phyloP scores from a whole-genome alignment of 2,329 filamentous ascomycete genomes.

The Arthrobotrys musiformis region DNA sequence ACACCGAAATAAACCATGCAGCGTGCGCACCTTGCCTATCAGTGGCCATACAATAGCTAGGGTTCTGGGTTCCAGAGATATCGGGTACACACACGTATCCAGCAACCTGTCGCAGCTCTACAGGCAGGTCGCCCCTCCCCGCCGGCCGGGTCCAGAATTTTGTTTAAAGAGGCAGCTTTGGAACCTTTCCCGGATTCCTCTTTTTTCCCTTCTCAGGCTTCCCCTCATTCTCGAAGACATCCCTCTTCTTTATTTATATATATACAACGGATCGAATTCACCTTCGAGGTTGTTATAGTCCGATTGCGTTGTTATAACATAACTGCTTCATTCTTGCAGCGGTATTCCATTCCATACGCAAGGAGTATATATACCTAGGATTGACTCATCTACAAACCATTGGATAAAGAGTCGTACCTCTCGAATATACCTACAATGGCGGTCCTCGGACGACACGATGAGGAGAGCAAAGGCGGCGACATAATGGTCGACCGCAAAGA shows the following conservation, averaged over 20 bases:
- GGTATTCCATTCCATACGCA: constrained; percentile 9
- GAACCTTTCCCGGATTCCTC: constrained; percentile 20
- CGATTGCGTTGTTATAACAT: constrained; percentile 19
- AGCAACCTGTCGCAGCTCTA: constrained; percentile 9
- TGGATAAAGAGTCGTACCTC: neutral
- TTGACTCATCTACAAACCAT: neutral
- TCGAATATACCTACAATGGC: constrained; percentile 30
- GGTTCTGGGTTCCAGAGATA: constrained; percentile 5
- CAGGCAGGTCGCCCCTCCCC: constrained; percentile 1
- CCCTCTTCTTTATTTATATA: constrained; percentile 10
- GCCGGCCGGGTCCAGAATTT: constrained; percentile 25
- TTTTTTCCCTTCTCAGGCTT: constrained; percentile 4
- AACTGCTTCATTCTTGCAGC: constrained; percentile 22
- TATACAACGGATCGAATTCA: constrained; percentile 10
- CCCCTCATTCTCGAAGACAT: constrained; percentile 26
- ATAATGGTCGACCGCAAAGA: constrained; percentile 38
- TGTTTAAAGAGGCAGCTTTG: constrained; percentile 55
- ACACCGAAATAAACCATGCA: constrained; percentile 42
- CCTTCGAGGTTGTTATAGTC: constrained; percentile 15
- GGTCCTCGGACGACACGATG: constrained; percentile 41
- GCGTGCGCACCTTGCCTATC: constrained; percentile 35
- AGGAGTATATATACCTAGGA: neutral
- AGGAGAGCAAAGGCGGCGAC: constrained; percentile 48
- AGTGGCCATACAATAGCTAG: constrained; percentile 19
- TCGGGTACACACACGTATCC: constrained; percentile 16